Evolutionary conservation across 805 yeast species (phyloP).

Genomic region (Yamadazyma philogaea): DNA sequence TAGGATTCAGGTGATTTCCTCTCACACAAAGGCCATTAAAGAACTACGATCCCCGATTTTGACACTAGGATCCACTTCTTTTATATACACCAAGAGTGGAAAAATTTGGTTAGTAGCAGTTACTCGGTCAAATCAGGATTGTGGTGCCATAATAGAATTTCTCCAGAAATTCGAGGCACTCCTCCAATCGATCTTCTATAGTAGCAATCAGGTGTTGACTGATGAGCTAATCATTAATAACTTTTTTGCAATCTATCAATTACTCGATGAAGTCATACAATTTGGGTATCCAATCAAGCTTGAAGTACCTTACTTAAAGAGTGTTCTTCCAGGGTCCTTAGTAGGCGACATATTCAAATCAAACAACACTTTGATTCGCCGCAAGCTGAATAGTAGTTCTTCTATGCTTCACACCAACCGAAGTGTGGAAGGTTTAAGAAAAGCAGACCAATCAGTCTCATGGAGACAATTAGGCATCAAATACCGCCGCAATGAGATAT

Average conservation of each 20-base stretch:
- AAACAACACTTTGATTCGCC: conserved; percentile 8
- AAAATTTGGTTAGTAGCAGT: conserved; percentile 81
- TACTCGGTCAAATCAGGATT: conserved; percentile 86
- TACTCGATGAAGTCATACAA: conserved; percentile 72
- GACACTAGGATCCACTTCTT: conserved; percentile 90
- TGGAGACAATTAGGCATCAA: conserved; percentile 23
- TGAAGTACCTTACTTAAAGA: conserved; percentile 40
- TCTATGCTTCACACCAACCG: conserved; percentile 11
- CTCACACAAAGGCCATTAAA: conserved; percentile 26
- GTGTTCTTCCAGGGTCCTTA: conserved; percentile 10
- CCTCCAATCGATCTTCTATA: conserved; percentile 30
- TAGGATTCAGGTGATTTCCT: conserved; percentile 84
- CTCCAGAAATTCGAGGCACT: conserved; percentile 59
- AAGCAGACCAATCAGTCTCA: conserved; percentile 6
- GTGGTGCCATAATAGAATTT: conserved; percentile 75
- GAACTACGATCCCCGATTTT: conserved; percentile 44
- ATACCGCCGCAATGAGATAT: conserved; percentile 79
- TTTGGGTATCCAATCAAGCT: conserved; percentile 74
- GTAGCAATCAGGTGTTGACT: conserved; percentile 22
- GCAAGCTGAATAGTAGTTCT: conserved; percentile 10
- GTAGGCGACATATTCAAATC: conserved; percentile 11
- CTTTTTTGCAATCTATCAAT: conserved; percentile 68
- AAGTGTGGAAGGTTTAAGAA: conserved; percentile 10
- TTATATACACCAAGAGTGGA: conserved; percentile 65
- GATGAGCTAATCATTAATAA: conserved; percentile 54